A percentile compares a stretch with the other conserved stretches of the same genome.
Conservation (phyloP, 2,329 filamentous ascomycete genomes). For the Aspergillus sp. region DNA sequence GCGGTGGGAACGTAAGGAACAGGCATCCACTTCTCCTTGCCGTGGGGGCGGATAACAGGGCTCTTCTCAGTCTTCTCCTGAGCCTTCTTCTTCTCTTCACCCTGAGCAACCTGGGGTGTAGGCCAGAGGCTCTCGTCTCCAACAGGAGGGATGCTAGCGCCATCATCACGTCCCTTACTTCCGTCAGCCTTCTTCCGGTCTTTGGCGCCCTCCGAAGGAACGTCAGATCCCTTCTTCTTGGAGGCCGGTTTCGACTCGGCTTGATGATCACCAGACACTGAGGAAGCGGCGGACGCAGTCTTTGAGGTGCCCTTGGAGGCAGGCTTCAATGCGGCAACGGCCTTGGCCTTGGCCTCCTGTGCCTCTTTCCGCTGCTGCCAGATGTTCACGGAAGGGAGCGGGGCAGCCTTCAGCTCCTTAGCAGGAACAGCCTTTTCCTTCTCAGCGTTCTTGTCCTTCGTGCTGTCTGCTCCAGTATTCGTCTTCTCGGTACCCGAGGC, state of each 20-base stretch:
- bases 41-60: conserved; percentile 56
- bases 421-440: conserved; percentile 63
- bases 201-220: conserved; percentile 32
- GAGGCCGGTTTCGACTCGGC: conserved; percentile 42
- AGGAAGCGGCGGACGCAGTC: conserved; percentile 26
- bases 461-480: conserved; percentile 42
- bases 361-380: conserved; percentile 81
- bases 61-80: conserved; percentile 66
- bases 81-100: conserved; percentile 73
- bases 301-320: conserved; percentile 29
- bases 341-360: conserved; percentile 54
- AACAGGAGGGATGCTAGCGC: conserved; percentile 61
- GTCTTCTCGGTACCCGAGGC: conserved; percentile 63
- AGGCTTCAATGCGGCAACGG: conserved; percentile 31
- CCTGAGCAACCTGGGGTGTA: conserved; percentile 76
- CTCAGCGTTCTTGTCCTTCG: conserved; percentile 59
- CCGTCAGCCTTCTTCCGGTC: conserved; percentile 40
- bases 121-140: conserved; percentile 84
- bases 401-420: conserved; percentile 73
- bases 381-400: conserved; percentile 79
- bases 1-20: conserved; percentile 82
- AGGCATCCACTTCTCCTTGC: conserved; percentile 82
- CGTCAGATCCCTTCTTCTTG: conserved; percentile 45
- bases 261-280: conserved; percentile 39
- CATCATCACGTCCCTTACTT: conserved; percentile 45